Evolutionary conservation across 108 stramenopile genomes (phyloP), one percentile per base, ranked within the genome.

Genomic region (Conticribra weissflogii): DNA sequence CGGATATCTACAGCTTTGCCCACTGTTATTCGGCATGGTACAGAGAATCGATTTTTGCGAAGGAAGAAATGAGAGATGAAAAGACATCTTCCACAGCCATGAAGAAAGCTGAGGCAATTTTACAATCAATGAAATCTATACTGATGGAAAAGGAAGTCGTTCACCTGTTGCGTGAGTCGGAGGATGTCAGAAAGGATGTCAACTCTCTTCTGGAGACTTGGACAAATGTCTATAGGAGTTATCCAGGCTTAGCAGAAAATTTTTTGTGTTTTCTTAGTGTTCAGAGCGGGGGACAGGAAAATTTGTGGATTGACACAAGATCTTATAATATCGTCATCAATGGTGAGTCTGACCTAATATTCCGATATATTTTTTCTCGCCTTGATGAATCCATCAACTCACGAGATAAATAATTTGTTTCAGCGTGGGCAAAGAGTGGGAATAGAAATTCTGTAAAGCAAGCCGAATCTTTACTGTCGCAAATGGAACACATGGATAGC

Each of bases 21-120:
- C 41, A 59, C 34, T 69, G 68, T 50, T 69, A 69, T 33, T 57
- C 68, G 31, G 68, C 68, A 21, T 69, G 68, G 68, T 69, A 69
- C 33, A 58, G 33, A 1, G 68, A 69, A 59, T 58, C 68, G 32
- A 51, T 53, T 51, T 69, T 69, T 52, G 57, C 68, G 0, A 31
- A 57, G 30, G 48, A 51, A 52, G 33, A 33, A 34, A 23, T 34
- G 17, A 24, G 48, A 19, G 49, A 33, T 53, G 49, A 48, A 2
- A 69, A 59, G 49, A 58, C 68, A 19, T 69, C 68, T 9, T 52
- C 50, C 16, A 33, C 51, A 19, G 58, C 68, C 0, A 31, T 59
- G 68, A 44, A 47, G 31, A 69, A 59, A 58, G 58, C 68, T n/a
- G 68, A 69, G 21, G 24, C 47, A 14, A 49, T 69, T 12, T 69